These are phyloP conservation scores for Cladosporium sp. DNA, from an alignment of 2,329 filamentous ascomycete species.

Conservation along the genomic window DNA sequence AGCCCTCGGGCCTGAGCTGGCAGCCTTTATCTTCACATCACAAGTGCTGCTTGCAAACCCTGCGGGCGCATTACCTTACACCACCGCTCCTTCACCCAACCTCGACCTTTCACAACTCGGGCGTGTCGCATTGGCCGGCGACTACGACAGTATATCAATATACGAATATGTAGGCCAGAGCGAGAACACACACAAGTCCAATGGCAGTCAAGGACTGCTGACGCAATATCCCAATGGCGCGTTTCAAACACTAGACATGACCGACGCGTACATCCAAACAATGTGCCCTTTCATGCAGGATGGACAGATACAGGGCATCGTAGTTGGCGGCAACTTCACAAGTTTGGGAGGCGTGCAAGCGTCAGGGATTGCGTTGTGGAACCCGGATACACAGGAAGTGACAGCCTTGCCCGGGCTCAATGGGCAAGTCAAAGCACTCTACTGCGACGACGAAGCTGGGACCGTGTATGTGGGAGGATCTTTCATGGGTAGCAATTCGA, in stretches of 20 bases:
- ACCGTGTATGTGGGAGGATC: slow-evolving; percentile 89
- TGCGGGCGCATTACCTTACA: slow-evolving; percentile 16
- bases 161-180: slow-evolving; percentile 80
- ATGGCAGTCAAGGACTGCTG: slow-evolving; percentile 77
- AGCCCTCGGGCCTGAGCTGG: slow-evolving; percentile 30
- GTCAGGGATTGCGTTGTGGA: slow-evolving; percentile 72
- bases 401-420: slow-evolving; percentile 72
- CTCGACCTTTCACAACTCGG: slow-evolving; percentile 75
- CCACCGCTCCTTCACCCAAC: slow-evolving; percentile 52
- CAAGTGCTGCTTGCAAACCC: slow-evolving; percentile 18
- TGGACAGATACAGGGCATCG: slow-evolving; percentile 63
- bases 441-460: slow-evolving; percentile 70
- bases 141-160: slow-evolving; percentile 86
- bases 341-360: slow-evolving; percentile 72
- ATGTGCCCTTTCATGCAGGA: slow-evolving; percentile 74
- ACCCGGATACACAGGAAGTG: slow-evolving; percentile 64
- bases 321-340: slow-evolving; percentile 93
- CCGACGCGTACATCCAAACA: slow-evolving; percentile 69
- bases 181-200: slow-evolving; percentile 58
- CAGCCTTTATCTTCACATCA: slow-evolving; percentile 25
- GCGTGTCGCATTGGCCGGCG: slow-evolving; percentile 75
- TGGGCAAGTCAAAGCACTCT: slow-evolving; percentile 73
- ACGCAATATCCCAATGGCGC: slow-evolving; percentile 78
- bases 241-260: slow-evolving; percentile 66
- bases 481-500: slow-evolving; percentile 73